These are phyloP conservation scores for Fomitopsis betulina DNA, from an alignment of 1,284 basidiomycete genomes.

Conservation along the genomic window DNA sequence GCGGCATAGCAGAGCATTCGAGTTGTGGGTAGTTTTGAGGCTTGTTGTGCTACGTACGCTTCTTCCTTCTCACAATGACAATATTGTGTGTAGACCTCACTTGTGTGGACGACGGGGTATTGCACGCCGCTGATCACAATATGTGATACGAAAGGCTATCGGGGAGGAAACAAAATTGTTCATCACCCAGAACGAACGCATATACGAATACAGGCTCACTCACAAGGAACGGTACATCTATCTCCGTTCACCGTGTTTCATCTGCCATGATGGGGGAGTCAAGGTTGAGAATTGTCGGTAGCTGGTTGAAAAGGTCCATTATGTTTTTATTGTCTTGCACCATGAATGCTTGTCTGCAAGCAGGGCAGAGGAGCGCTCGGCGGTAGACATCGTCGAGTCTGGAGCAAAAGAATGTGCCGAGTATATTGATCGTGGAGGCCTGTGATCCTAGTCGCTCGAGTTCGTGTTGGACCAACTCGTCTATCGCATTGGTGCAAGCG, in stretches of 20 bases:
- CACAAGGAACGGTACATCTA: no score
- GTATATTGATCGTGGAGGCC: not conserved
- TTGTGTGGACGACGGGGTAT: no score
- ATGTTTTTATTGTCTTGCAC: not conserved
- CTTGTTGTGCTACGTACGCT: not conserved
- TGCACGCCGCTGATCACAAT: no score
- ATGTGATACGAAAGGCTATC: no score
- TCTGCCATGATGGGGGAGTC: not conserved
- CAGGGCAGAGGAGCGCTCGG: not conserved
- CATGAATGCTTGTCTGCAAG: not conserved
- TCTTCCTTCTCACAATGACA: not conserved
- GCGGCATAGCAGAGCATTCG: conserved; percentile 1
- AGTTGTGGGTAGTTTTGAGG: not conserved
- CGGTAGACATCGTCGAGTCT: not conserved
- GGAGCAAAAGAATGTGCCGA: not conserved
- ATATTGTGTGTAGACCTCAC: not conserved
- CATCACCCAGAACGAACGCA: no score
- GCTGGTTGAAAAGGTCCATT: not conserved
- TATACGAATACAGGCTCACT: no score
- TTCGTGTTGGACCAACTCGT: not conserved
- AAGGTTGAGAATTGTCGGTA: not conserved
- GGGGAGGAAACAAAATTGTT: no score
- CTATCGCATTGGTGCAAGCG: not conserved
- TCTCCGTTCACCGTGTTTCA: no score
- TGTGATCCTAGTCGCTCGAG: not conserved